These are phyloP conservation scores for Russula ochroleuca DNA, from an alignment of 768 basidiomycete species.

Conservation along the genomic window DNA sequence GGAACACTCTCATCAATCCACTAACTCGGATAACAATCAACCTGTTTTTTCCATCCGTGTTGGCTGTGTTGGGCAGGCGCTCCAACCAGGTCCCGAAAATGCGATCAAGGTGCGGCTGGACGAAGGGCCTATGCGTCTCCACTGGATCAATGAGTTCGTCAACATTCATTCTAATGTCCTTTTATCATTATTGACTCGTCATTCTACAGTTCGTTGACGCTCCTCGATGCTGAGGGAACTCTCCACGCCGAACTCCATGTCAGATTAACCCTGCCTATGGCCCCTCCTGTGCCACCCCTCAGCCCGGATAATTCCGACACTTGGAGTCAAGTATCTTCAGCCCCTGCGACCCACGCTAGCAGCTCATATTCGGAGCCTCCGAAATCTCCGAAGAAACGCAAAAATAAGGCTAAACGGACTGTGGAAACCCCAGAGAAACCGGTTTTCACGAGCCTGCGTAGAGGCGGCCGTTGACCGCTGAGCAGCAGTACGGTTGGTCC, in stretches of 20 bases:
- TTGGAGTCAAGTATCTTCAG: conserved; percentile 2
- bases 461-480: conserved; percentile 8
- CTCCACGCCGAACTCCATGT: conserved; percentile 23
- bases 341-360: not conserved
- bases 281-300: not conserved
- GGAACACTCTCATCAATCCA: conserved; percentile 18
- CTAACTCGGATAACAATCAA: not conserved
- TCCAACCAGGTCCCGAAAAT: conserved; percentile 11
- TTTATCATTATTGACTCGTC: not conserved
- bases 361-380: not conserved
- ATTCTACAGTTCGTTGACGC: conserved; percentile 28
- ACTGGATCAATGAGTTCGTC: conserved; percentile 40
- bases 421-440: not conserved
- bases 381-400: not conserved
- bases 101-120: conserved; percentile 15
- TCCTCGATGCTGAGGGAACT: conserved; percentile 28
- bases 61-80: not conserved
- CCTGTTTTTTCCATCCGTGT: not conserved
- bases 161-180: not conserved
- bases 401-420: not conserved
- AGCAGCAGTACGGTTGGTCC: not conserved
- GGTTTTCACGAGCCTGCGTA: conserved; percentile 8
- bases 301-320: conserved; percentile 1
- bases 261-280: not conserved
- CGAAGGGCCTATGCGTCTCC: conserved; percentile 9